Base-by-base conservation (phyloP, 2,329 filamentous ascomycete species). In the Alternaria conjuncta region DNA sequence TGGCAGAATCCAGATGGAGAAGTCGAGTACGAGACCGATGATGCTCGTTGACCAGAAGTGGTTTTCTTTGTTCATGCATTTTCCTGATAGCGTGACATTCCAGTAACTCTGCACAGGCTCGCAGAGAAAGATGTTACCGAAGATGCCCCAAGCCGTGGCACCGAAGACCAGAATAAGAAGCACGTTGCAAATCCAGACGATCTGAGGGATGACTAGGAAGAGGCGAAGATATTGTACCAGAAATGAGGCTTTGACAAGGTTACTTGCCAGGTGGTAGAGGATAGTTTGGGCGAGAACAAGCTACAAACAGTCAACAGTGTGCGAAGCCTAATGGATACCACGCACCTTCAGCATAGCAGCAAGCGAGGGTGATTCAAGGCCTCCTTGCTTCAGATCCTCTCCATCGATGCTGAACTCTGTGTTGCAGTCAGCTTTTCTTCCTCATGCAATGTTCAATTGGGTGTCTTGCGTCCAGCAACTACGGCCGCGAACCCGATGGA, bases 241-340 rank as follows among this genome's bases (percentile, higher is more conserved):
- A 54, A 80, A 78, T 3, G 77, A 75, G 2, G 69, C 59, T 63
- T 79, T 80, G 56, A 76, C 68, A 3, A 78, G 57, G 62, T 79
- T 78, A 54, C 74, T 71, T 8, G 71, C 62, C 26, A 74, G 59
- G n/a, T 77, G 74, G 62, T 77, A 80, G 57, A 78, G 54, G 25
- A 77, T 66, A 15, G 71, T 74, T 44, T 75, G 72, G 9, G 71
- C 67, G 55, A 77, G 74, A 18, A 78, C 61, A 54, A 79, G 70
- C 77, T 79, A 20, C 6, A 10, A 6, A 10, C n/a, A 10, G 32
- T 66, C 30, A 61, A 55, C 21, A 41, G 45, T 20, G n/a, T 25
- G 25, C 44, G 13, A 25, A 11, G 15, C 25, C 12, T 3, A 28
- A n/a, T n/a, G 20, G 20, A 9, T n/a, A 49, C 4, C 13, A 13